phyloP scores from a whole-genome alignment of 2,329 filamentous ascomycete genomes.

The Neopestalotiopsis clavispora region DNA sequence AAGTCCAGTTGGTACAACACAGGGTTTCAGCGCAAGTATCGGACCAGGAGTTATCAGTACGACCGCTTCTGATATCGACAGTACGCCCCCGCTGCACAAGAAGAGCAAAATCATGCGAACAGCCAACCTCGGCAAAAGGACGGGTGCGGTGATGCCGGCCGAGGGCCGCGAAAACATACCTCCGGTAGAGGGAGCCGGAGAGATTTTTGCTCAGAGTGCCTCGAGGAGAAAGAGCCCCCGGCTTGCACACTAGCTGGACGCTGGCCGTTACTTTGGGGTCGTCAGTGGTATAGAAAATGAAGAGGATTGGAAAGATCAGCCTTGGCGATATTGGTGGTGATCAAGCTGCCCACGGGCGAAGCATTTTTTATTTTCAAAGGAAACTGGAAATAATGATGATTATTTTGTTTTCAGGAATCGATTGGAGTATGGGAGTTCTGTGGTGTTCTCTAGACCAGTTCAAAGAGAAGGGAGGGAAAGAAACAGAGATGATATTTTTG shows the following conservation, averaged over 20 bases:
- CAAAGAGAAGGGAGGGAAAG: background rate
- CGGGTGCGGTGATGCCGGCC: slow-evolving; percentile 29
- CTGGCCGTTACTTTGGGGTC: background rate
- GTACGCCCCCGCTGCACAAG: slow-evolving; percentile 53
- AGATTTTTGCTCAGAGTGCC: slow-evolving; percentile 50
- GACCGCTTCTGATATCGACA: slow-evolving; percentile 36
- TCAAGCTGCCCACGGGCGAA: background rate
- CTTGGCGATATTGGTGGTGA: slow-evolving; percentile 9
- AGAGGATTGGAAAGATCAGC: background rate
- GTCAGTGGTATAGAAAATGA: background rate
- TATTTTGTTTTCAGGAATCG: background rate
- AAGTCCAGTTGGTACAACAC: slow-evolving; percentile 41
- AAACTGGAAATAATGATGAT: background rate
- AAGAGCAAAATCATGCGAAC: slow-evolving; percentile 41
- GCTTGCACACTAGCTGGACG: slow-evolving; percentile 35
- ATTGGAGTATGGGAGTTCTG: slow-evolving; percentile 16
- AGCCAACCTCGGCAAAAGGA: slow-evolving; percentile 40
- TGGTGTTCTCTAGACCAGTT: slow-evolving; percentile 4
- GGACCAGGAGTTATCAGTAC: slow-evolving; percentile 21
- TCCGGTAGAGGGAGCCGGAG: slow-evolving; percentile 36
- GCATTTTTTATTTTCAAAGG: background rate
- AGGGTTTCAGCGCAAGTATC: slow-evolving; percentile 30
- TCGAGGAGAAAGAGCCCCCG: slow-evolving; percentile 61
- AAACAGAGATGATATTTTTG: slow-evolving; percentile 17
- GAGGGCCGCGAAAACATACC: slow-evolving; percentile 59